Evolutionary conservation across 129 eudicot species (phyloP).

Genomic region (Chrysanthemum makinoi): DNA sequence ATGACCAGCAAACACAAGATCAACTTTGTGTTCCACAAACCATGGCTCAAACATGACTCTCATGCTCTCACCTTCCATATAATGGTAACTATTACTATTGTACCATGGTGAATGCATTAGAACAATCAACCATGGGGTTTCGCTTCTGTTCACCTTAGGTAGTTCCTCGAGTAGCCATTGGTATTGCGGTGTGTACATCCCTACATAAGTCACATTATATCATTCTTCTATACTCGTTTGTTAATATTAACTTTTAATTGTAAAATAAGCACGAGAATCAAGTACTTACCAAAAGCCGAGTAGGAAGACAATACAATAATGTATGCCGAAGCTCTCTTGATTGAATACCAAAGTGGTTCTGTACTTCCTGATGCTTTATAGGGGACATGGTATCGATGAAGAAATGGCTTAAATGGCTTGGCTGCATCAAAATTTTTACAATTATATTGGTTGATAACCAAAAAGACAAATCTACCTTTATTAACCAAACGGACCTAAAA

Average conservation of each 20-base stretch:
- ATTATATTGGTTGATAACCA: background rate
- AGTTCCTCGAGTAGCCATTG: constrained; percentile 47
- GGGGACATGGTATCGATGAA: constrained; percentile 40
- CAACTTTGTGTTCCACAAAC: constrained; percentile 54
- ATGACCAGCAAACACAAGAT: constrained; percentile 60
- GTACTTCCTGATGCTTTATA: constrained; percentile 43
- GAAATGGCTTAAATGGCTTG: constrained; percentile 44
- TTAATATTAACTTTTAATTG: background rate
- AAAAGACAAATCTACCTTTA: background rate
- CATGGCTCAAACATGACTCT: constrained; percentile 49
- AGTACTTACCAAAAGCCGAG: constrained; percentile 42
- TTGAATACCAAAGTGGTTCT: constrained; percentile 54
- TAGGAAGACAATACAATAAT: constrained; percentile 50
- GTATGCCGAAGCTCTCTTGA: constrained; percentile 56
- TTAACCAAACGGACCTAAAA: too few species aligned
- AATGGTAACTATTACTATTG: constrained; percentile 47
- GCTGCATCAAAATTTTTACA: constrained; percentile 23
- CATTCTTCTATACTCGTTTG: background rate
- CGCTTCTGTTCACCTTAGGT: constrained; percentile 44
- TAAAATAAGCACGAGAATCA: background rate
- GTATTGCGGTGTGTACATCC: constrained; percentile 47
- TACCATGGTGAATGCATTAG: constrained; percentile 62
- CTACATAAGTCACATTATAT: constrained; percentile 18
- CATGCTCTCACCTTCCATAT: constrained; percentile 61
- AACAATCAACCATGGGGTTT: constrained; percentile 65